Evolutionary conservation across 805 yeast species (phyloP), one percentile per base, ranked within the genome.

Genomic region (Monosporozyma yasuniensis): DNA sequence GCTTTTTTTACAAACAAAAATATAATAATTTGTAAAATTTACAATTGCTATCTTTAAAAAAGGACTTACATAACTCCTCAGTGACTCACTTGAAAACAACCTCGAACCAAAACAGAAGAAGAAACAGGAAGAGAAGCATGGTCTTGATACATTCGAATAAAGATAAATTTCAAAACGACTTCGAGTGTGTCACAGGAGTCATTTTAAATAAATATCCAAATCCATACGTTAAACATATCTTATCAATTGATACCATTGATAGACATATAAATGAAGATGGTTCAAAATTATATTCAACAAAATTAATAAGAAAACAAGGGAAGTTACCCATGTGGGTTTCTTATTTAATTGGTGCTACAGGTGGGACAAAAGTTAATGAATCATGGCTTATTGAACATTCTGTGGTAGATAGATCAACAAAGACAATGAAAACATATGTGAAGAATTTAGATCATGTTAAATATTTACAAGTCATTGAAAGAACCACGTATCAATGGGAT

Each of bases 161-260:
- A n/a, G 84, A 80, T 61, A 63, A 71, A n/a, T 85, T 74, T 62
- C 69, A 74, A 47, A 78, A 78, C 63, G 82, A 81, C 56, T 89
- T 89, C 59, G 73, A 74, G 46, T 83, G 91, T 0, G 87, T 86
- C 3, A 75, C 88, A 1, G 70, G 82, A 45, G 95, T 95, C 0
- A 83, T 84, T 63, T 82, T 87, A 68, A 82, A 81, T 68, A 71
- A 83, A 56, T 83, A 82, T 56, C 81, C 81, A 3, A 78, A 78
- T 64, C 98, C 98, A 2, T 89, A 75, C 63, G 83, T 96, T 16
- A 71, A 79, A 9, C 96, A 91, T 69, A 96, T 91, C 11, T 71
- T 83, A 34, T 84, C 95, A 7, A 81, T 80, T 25, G 98, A 90
- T 64, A 85, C 95, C 1, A 62, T 90, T 14, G 80, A 80, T 32